A percentile compares a stretch with the other conserved stretches of the same genome.
Evolutionary conservation across 148 eudicot genomes (phyloP).

Genomic region (Beta vulgaris): DNA sequence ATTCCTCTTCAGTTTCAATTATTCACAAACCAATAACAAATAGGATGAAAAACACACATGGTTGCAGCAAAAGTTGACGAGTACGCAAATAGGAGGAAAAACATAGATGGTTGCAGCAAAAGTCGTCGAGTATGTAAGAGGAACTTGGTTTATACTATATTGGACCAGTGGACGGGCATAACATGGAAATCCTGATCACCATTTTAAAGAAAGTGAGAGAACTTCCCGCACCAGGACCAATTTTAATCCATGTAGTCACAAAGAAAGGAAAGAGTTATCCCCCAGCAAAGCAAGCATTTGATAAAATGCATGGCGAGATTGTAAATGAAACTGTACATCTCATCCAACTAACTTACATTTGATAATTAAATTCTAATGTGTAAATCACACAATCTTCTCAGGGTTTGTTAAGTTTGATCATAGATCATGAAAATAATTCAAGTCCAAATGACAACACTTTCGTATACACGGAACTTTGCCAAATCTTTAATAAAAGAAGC

Average conservation of each 20-base stretch:
- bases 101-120: conserved; percentile 64
- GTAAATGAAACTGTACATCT: not conserved
- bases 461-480: conserved; percentile 68
- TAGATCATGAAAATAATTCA: conserved; percentile 55
- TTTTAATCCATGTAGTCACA: conserved; percentile 67
- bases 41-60: no score
- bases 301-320: conserved; percentile 75
- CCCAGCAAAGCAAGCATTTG: conserved; percentile 69
- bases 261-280: conserved; percentile 84
- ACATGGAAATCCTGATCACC: conserved; percentile 50
- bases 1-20: no score
- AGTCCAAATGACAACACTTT: conserved; percentile 52
- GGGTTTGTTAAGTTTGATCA: conserved; percentile 74
- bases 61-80: no score
- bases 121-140: conserved; percentile 62
- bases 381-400: conserved; percentile 17
- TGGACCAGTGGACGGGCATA: conserved; percentile 81
- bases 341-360: not conserved
- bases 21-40: no score
- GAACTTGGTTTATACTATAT: conserved; percentile 72
- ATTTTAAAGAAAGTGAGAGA: conserved; percentile 59
- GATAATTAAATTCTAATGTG: no score
- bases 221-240: conserved; percentile 68
- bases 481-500: conserved; percentile 67
- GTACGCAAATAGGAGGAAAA: conserved; percentile 59